Base-by-base conservation (phyloP, 352 stramenopile genomes). In the Phytophthora sp. region DNA sequence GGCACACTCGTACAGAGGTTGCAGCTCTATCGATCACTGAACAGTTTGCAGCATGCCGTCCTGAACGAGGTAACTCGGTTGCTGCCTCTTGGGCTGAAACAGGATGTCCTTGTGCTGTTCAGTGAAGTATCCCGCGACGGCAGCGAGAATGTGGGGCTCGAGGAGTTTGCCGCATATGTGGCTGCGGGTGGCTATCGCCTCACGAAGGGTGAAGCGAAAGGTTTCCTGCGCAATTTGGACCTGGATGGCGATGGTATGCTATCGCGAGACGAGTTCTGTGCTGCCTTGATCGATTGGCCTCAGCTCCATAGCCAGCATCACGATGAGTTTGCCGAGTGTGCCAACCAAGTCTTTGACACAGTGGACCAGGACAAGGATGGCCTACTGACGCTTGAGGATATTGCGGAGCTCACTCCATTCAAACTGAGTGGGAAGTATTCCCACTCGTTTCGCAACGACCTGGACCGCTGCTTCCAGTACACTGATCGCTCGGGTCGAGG, bases 1-100 rank as follows among this genome's bases (percentile, higher is more conserved):
- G 84, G 84, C 27, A 90, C 84, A 39, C 62, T 94, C 7, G 79
- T 94, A 23, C 84, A 94, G 55, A 77, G 81, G 4, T 59, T 94
- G 20, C 84, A 94, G 37, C 66, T 91, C 13, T 89, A 94, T 53
- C 82, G 84, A 17, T 80, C 80, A 23, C 79, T 91, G 30, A 91
- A 87, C 39, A 77, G 75, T 28, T 72, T 94, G 38, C 84, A 94
- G 42, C 80, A 86, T 37, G 75, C 77, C 11, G 80, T 87, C 39
- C 72, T 94, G 27, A 76, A 69, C 37, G 76, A 92, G 46, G 74
- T 94, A 15, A 74, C 77, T 35, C 66, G 64, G 3, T 44, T 74
- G 2, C 42, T 94, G 26, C 80, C 84, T 23, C 58, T 90, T 12
- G 75, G 75, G 27, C 30, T 72, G 37, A 91, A 89, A 42, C 60